phyloP scores from a whole-genome alignment of 108 stramenopile species.

The Nitzschia sp. region DNA sequence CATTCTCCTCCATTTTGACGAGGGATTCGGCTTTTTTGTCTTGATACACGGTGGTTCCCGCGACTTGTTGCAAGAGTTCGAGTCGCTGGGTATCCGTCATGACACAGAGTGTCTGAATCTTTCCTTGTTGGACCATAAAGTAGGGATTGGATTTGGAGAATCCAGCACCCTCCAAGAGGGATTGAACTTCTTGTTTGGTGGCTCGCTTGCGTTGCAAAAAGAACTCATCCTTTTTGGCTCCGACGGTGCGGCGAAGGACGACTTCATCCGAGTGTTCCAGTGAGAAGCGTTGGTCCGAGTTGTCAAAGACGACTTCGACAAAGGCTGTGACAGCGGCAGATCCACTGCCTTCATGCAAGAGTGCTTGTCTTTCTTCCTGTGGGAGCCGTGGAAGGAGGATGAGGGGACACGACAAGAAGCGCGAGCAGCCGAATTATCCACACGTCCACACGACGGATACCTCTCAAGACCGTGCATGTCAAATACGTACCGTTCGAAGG shows the following conservation, averaged over 20 bases:
- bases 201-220: slow-evolving; percentile 95
- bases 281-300: slow-evolving; percentile 90
- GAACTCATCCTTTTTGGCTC: slow-evolving; percentile 99
- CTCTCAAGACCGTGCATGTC: neutral
- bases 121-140: slow-evolving; percentile 99
- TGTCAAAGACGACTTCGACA: slow-evolving; percentile 99
- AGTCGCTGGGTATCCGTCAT: slow-evolving; percentile 95
- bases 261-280: slow-evolving; percentile 94
- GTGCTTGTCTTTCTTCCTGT: slow-evolving; percentile 86
- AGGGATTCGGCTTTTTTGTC: slow-evolving; percentile 92
- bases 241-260: slow-evolving; percentile 94
- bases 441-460: neutral
- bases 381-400: neutral
- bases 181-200: slow-evolving; percentile 90
- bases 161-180: slow-evolving; percentile 95
- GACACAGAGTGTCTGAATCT: slow-evolving; percentile 92
- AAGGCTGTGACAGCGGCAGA: slow-evolving; percentile 90
- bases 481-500: slow-evolving; percentile 71
- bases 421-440: neutral
- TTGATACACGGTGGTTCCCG: slow-evolving; percentile 97
- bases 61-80: slow-evolving; percentile 92
- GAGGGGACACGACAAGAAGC: neutral
- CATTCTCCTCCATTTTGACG: slow-evolving; percentile 93
- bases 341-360: slow-evolving; percentile 92
- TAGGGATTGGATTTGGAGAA: slow-evolving; percentile 98